Evolutionary conservation across 108 stramenopile genomes (phyloP).

Genomic region (Skeletonema costatum): DNA sequence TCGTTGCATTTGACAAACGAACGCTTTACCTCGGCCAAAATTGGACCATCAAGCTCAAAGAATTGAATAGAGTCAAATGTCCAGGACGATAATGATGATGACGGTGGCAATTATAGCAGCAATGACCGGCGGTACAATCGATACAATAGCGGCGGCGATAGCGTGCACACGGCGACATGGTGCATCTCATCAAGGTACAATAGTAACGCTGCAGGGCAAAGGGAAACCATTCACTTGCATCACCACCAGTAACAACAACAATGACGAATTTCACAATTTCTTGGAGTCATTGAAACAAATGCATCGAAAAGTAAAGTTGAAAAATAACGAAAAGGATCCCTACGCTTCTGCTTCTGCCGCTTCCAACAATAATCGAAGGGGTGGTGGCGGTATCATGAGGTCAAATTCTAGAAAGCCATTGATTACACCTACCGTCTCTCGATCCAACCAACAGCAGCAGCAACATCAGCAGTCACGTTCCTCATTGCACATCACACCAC

Average conservation of each 20-base stretch:
- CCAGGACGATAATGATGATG: too few relatives aligned
- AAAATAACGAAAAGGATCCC: conserved; percentile 1
- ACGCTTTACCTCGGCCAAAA: too few relatives aligned
- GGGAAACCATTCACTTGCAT: not conserved
- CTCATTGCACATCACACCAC: not conserved
- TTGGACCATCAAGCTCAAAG: too few relatives aligned
- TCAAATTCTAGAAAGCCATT: not conserved
- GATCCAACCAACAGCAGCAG: not conserved
- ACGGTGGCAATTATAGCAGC: too few relatives aligned
- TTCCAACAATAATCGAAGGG: not conserved
- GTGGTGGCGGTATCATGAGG: not conserved
- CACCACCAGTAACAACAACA: not conserved
- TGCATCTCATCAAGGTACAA: not conserved
- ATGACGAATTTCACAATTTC: not conserved
- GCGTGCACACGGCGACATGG: not conserved
- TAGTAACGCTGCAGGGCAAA: not conserved
- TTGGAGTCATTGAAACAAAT: not conserved
- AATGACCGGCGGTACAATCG: not conserved
- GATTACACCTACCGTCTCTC: not conserved
- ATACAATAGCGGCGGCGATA: not conserved
- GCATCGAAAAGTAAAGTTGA: not conserved
- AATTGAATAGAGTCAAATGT: too few relatives aligned
- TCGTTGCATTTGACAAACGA: too few relatives aligned
- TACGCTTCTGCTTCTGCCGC: not conserved
- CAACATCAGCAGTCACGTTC: not conserved